Evolutionary conservation across 2,329 filamentous ascomycete species (phyloP).

Genomic region (Talaromyces islandicus): DNA sequence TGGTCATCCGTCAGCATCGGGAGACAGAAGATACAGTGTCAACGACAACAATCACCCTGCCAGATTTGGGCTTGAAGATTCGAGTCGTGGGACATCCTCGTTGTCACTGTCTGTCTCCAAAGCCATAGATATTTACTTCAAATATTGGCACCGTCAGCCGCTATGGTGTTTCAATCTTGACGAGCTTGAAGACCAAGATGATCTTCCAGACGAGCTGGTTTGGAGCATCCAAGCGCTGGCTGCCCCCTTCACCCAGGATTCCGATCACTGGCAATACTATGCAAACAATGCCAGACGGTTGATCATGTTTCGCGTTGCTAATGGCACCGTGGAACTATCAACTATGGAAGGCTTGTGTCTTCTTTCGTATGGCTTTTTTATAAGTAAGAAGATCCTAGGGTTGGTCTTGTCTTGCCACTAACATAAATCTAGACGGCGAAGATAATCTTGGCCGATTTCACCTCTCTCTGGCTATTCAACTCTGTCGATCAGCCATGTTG

Average conservation of each 20-base stretch:
- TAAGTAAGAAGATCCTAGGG: slow-evolving; percentile 33
- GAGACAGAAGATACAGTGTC: slow-evolving; percentile 11
- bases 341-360: slow-evolving; percentile 49
- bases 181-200: slow-evolving; percentile 22
- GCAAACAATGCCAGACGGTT: slow-evolving; percentile 27
- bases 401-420: slow-evolving; percentile 6
- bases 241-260: slow-evolving; percentile 24
- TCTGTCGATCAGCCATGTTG: slow-evolving; percentile 47
- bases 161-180: slow-evolving; percentile 32
- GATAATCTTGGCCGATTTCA: slow-evolving; percentile 46
- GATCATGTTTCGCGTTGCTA: slow-evolving; percentile 46
- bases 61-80: background rate
- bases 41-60: background rate
- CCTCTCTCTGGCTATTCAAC: slow-evolving; percentile 45
- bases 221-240: slow-evolving; percentile 30
- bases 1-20: slow-evolving; percentile 11
- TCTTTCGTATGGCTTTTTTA: slow-evolving; percentile 45
- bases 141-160: slow-evolving; percentile 32
- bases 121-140: slow-evolving; percentile 28
- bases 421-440: slow-evolving; percentile 39
- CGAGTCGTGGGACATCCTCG: slow-evolving; percentile 15
- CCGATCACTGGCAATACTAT: slow-evolving; percentile 27
- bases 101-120: slow-evolving; percentile 3
- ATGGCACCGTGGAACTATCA: slow-evolving; percentile 44
- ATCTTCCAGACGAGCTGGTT: slow-evolving; percentile 26